These are phyloP conservation scores for Erythrobasidium yunnanense DNA, from an alignment of 768 basidiomycete genomes.

Conservation along the genomic window DNA sequence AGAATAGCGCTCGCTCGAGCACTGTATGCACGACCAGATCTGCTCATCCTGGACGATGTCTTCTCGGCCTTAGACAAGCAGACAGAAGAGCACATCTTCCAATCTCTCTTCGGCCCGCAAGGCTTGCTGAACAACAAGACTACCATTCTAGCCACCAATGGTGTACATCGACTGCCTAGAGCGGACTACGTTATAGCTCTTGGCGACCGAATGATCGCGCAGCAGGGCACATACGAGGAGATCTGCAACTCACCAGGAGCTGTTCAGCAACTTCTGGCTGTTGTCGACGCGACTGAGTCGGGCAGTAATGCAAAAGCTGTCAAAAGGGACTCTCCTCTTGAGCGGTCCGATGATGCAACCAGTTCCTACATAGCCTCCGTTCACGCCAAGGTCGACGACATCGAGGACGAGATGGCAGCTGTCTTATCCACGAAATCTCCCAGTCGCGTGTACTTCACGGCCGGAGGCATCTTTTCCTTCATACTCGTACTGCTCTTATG, in stretches of 20 bases:
- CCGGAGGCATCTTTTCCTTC: conserved; percentile 1
- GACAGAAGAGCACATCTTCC: conserved; percentile 26
- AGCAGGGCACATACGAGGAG: conserved; percentile 18
- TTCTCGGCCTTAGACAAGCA: conserved; percentile 28
- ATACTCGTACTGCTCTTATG: not conserved
- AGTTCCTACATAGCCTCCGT: conserved; percentile 21
- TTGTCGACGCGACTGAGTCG: not conserved
- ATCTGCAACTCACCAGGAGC: not conserved
- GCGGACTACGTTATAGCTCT: conserved; percentile 19
- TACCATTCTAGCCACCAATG: conserved; percentile 24
- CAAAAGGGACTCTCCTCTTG: too few species aligned
- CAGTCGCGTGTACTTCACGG: not conserved
- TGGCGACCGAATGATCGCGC: not conserved
- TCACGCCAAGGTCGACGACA: not conserved
- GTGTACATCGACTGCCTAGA: conserved; percentile 11
- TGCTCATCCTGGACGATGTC: conserved; percentile 26
- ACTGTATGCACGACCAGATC: conserved; percentile 24
- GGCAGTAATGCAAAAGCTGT: too few species aligned
- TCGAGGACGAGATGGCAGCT: conserved; percentile 22
- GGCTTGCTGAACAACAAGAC: conserved; percentile 19
- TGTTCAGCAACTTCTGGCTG: not conserved
- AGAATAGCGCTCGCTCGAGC: conserved; percentile 24
- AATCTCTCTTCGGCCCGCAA: conserved; percentile 1
- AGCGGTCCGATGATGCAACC: not conserved
- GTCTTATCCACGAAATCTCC: conserved; percentile 4